These are phyloP conservation scores for Friedmanniomyces simplex DNA, from an alignment of 495 filamentous ascomycete genomes.

Conservation along the genomic window DNA sequence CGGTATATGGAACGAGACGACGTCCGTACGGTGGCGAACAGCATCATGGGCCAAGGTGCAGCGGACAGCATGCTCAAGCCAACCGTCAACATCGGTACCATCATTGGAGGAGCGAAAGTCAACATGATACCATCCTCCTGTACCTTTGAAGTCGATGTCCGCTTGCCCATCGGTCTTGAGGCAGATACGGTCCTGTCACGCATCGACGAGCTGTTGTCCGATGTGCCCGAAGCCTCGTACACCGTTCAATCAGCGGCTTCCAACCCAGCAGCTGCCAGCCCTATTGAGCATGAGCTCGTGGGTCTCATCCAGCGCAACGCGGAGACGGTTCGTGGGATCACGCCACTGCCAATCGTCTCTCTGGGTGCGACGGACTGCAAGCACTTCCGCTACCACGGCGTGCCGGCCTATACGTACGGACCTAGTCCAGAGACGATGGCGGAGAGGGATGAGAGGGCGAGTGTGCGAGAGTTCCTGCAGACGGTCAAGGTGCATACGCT, in stretches of 20 bases:
- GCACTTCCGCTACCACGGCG: slow-evolving; percentile 15
- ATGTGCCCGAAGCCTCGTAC: slow-evolving; percentile 14
- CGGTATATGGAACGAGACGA: slow-evolving; percentile 8
- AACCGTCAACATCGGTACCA: slow-evolving; percentile 18
- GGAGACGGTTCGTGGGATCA: neutral
- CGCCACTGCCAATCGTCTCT: neutral
- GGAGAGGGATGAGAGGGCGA: slow-evolving; percentile 8
- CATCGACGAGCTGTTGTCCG: slow-evolving; percentile 5
- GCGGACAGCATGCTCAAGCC: slow-evolving; percentile 14
- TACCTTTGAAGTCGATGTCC: slow-evolving; percentile 18
- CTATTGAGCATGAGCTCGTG: slow-evolving; percentile 3
- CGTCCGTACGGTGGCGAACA: slow-evolving; percentile 12
- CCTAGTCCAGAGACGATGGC: slow-evolving; percentile 16
- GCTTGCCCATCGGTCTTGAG: slow-evolving; percentile 13
- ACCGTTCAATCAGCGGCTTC: slow-evolving; percentile 15
- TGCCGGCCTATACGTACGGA: slow-evolving; percentile 17
- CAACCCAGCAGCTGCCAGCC: slow-evolving; percentile 15
- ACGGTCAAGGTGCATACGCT: slow-evolving; percentile 13
- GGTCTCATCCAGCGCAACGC: slow-evolving; percentile 1
- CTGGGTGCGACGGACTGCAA: slow-evolving; percentile 19
- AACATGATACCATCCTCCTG: slow-evolving; percentile 18
- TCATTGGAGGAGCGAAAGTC: slow-evolving; percentile 17
- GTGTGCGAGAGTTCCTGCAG: slow-evolving; percentile 11
- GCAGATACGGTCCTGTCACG: slow-evolving; percentile 2
- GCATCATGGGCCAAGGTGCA: slow-evolving; percentile 19